phyloP scores from a whole-genome alignment of 108 stramenopile species.

The Cyclostephanos invisitatus region DNA sequence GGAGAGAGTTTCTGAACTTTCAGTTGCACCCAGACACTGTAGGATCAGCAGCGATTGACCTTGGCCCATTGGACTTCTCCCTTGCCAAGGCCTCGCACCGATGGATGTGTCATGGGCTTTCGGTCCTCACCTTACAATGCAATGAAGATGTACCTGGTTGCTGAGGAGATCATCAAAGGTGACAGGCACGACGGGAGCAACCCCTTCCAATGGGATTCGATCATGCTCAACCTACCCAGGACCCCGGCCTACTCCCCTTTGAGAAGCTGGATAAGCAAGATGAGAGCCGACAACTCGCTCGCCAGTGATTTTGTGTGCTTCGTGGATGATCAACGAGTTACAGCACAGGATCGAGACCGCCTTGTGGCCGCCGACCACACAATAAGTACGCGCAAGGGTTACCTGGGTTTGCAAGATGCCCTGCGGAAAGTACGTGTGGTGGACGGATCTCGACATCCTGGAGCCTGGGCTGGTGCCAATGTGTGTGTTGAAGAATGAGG shows the following conservation, averaged over 20 bases:
- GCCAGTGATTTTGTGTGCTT: conserved; percentile 45
- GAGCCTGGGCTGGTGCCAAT: conserved; percentile 55
- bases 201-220: conserved; percentile 40
- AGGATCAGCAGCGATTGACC: conserved; percentile 18
- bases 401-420: conserved; percentile 63
- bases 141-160: conserved; percentile 20
- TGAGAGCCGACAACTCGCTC: conserved; percentile 30
- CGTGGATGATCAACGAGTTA: conserved; percentile 48
- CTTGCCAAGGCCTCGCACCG: background rate
- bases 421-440: conserved; percentile 32
- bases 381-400: conserved; percentile 12
- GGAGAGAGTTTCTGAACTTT: conserved; percentile 26
- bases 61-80: conserved; percentile 1
- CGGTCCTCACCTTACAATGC: conserved; percentile 30
- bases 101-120: conserved; percentile 44
- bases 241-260: conserved; percentile 24
- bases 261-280: conserved; percentile 41
- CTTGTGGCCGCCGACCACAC: conserved; percentile 5
- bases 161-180: conserved; percentile 28
- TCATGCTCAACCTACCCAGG: conserved; percentile 53
- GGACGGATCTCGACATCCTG: conserved; percentile 19
- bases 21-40: conserved; percentile 2
- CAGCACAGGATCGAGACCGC: conserved; percentile 1
- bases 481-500: conserved; percentile 7
- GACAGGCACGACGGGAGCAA: conserved; percentile 32